Conservation (phyloP, 2,329 filamentous ascomycete species). For the Dryadomyces quercus-mongolicae region DNA sequence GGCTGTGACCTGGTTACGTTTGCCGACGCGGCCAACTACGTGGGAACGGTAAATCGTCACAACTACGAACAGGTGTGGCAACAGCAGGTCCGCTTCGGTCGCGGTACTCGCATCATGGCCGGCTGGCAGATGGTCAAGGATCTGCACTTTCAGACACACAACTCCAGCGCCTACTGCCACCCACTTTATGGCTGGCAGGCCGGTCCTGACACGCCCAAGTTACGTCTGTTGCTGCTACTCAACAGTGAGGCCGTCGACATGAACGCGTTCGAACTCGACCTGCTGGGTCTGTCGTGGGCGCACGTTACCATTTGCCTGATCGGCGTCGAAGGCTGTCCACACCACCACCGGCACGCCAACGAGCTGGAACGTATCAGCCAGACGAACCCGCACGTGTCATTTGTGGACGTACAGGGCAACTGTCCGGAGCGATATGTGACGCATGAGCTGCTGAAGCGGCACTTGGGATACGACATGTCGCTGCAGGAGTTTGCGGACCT, state of each 20-base stretch:
- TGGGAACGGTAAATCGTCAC: conserved; percentile 26
- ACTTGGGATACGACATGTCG: conserved; percentile 28
- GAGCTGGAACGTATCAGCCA: conserved; percentile 34
- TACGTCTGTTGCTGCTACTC: conserved; percentile 30
- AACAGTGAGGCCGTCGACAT: conserved; percentile 36
- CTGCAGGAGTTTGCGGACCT: conserved; percentile 23
- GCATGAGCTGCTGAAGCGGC: conserved; percentile 34
- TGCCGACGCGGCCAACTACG: conserved; percentile 22
- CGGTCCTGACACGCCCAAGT: conserved; percentile 30
- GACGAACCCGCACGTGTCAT: conserved; percentile 32
- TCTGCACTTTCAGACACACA: conserved; percentile 34
- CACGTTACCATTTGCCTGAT: conserved; percentile 37
- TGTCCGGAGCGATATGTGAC: conserved; percentile 32
- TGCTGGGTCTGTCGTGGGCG: conserved; percentile 32
- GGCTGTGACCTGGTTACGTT: conserved; percentile 34
- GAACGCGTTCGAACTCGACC: conserved; percentile 37
- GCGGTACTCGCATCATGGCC: conserved; percentile 33
- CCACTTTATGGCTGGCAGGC: conserved; percentile 37
- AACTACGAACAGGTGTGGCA: conserved; percentile 26
- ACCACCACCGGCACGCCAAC: conserved; percentile 36
- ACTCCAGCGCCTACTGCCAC: conserved; percentile 27
- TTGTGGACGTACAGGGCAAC: conserved; percentile 37
- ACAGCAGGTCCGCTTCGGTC: conserved; percentile 23
- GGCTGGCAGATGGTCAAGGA: conserved; percentile 37
- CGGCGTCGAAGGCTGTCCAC: conserved; percentile 33